Base-by-base conservation (phyloP, 2,329 filamentous ascomycete species). In the Fusarium metavorans region DNA sequence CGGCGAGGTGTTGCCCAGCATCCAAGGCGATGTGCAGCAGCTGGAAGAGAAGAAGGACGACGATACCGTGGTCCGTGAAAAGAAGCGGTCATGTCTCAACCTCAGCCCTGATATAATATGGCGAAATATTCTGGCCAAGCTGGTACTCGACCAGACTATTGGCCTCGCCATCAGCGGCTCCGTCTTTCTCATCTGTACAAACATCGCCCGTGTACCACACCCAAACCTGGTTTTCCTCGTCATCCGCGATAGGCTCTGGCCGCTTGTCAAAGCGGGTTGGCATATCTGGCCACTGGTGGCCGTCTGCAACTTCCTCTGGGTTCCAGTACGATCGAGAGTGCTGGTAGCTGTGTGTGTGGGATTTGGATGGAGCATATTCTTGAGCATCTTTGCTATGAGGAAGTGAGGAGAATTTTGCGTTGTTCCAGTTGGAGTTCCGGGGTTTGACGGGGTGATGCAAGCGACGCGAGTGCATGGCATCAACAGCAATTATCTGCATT, bases 281-380 rank as follows among this genome's bases (percentile, higher is more conserved):
- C 80, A 82, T 43, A 79, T 83, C 25, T 83, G 82, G 82, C 82
- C 82, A 2, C 69, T 82, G 16, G 82, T 83, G 9, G 81, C 81
- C 9, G 62, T 83, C 14, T 78, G 77, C 78, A 83, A 83, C 65
- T 83, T 82, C 61, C 64, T 81, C 6, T 83, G 81, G 77, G 81
- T 83, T 8, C 82, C 82, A 1, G 81, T 83, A 10, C 77, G 81
- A 14, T 82, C 81, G 16, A 67, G 82, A 16, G 82, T 83, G 23
- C 74, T 83, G 30, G 82, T 83, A 4, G 80, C 80, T 1, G 81
- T 82, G 23, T 81, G 79, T 64, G 79, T 83, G 35, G 82, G 82
- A 4, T 83, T 83, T 23, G 76, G 80, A 2, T 83, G 82, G 82
- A 83, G 81, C 59, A 82, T 83, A 32, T 83, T 83, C 50, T 68